phyloP scores from a whole-genome alignment of 2,329 filamentous ascomycete genomes.

The Fusarium solani-melongenae region DNA sequence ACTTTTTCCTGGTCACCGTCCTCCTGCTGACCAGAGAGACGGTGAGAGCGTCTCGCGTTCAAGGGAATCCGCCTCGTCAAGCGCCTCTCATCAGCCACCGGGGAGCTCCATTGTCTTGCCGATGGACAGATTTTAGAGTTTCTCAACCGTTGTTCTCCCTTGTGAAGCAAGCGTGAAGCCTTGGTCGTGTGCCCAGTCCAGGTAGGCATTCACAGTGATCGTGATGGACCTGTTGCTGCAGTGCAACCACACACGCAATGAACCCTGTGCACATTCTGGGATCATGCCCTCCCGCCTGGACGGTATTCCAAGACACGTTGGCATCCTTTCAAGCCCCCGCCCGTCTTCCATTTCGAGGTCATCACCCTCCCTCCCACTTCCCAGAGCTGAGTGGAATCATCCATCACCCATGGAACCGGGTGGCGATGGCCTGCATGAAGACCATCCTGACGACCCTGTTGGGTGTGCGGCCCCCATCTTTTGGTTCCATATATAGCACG shows the following conservation, averaged over 20 bases:
- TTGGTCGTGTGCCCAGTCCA: slow-evolving; percentile 6
- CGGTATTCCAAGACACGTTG: slow-evolving; percentile 14
- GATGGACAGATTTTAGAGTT: neutral
- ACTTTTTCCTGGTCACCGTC: slow-evolving; percentile 8
- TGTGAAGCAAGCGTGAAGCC: neutral
- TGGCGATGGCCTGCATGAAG: neutral
- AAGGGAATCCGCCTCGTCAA: neutral
- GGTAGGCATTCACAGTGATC: neutral
- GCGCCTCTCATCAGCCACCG: neutral
- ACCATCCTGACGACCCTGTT: neutral
- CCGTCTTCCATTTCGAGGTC: slow-evolving; percentile 9
- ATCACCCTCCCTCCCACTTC: neutral
- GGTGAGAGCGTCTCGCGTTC: neutral
- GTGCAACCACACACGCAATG: slow-evolving; percentile 21
- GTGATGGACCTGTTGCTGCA: slow-evolving; percentile 5
- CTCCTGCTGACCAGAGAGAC: neutral
- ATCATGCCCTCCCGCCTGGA: slow-evolving; percentile 7
- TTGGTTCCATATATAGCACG: slow-evolving; percentile 2
- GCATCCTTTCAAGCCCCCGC: slow-evolving; percentile 1
- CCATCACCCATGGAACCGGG: neutral
- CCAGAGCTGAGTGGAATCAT: neutral
- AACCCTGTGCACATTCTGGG: neutral
- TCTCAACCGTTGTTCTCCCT: neutral
- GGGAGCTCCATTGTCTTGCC: neutral
- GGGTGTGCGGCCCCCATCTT: neutral